Percentiles rank a stretch among this genome's conserved stretches.
Evolutionary conservation across 495 filamentous ascomycete genomes (phyloP).

Genomic region (Melanomma pulvis-pyrius): DNA sequence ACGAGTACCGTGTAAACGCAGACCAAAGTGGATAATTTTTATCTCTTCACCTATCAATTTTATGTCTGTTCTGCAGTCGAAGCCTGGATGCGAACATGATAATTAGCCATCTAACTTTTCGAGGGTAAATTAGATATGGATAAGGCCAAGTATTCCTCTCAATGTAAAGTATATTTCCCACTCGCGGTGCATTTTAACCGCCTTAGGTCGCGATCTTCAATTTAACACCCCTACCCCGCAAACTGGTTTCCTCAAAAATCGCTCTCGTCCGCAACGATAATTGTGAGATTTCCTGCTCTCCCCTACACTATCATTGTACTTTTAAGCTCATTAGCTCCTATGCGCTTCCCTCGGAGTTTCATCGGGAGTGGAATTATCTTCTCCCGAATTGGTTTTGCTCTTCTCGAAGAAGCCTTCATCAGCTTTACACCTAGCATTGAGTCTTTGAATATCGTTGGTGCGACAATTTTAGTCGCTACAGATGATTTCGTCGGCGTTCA

Average conservation of each 20-base stretch:
- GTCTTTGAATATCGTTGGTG: constrained; percentile 15
- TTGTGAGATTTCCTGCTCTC: not conserved
- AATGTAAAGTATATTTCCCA: not conserved
- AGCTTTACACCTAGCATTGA: constrained; percentile 1
- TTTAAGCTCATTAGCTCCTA: not conserved
- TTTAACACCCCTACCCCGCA: not conserved
- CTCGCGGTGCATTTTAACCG: not conserved
- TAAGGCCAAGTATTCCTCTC: not conserved
- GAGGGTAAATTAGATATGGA: no score
- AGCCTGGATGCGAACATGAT: no score
- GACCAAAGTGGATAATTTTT: no score
- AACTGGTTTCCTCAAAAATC: not conserved
- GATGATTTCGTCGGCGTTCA: constrained; percentile 11
- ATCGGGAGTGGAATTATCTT: not conserved
- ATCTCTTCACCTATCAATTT: no score
- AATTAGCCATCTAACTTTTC: no score
- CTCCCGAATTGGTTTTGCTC: not conserved
- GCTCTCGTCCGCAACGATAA: not conserved
- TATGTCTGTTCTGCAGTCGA: no score
- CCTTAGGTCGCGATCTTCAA: not conserved
- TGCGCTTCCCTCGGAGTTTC: not conserved
- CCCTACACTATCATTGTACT: not conserved
- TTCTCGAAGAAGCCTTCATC: constrained; percentile 20
- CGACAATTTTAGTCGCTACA: constrained; percentile 8
- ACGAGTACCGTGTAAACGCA: no score